These are phyloP conservation scores for Chlamydomonas sp. DNA, from an alignment of 139 green algal species.

Conservation along the genomic window DNA sequence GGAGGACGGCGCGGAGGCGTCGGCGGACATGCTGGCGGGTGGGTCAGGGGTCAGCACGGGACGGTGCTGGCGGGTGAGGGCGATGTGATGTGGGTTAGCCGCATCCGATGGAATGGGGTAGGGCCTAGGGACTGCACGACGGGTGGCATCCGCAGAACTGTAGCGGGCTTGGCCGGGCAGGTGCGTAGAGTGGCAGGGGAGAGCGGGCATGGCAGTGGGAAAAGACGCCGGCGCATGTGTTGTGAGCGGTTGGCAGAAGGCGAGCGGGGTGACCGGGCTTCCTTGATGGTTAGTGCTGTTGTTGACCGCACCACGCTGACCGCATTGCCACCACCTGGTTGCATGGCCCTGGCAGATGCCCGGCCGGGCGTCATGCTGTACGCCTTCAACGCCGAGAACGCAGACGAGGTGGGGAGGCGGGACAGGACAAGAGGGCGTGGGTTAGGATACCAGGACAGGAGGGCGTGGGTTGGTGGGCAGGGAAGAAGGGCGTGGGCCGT, in stretches of 20 bases:
- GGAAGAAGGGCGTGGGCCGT: too few relatives aligned
- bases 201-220: too few relatives aligned
- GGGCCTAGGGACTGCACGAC: too few relatives aligned
- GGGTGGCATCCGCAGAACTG: too few relatives aligned
- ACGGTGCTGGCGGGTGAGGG: neutral
- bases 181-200: too few relatives aligned
- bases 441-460: neutral
- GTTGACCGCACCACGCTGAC: neutral
- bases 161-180: too few relatives aligned
- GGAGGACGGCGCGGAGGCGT: neutral
- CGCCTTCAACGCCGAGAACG: conserved; percentile 26
- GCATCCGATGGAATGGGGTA: too few relatives aligned
- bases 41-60: neutral
- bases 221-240: too few relatives aligned
- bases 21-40: conserved; percentile 10
- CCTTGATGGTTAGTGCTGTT: conserved; percentile 5
- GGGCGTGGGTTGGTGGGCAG: neutral
- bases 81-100: too few relatives aligned
- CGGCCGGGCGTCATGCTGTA: conserved; percentile 39
- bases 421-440: neutral
- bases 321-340: neutral
- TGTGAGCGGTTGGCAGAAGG: too few relatives aligned
- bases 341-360: neutral
- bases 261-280: neutral
- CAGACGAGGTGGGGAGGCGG: conserved; percentile 23